Percentiles rank a stretch among this genome's conserved stretches.
phyloP scores from a whole-genome alignment of 306 rosid genomes.

The Begonia fuchsioides region DNA sequence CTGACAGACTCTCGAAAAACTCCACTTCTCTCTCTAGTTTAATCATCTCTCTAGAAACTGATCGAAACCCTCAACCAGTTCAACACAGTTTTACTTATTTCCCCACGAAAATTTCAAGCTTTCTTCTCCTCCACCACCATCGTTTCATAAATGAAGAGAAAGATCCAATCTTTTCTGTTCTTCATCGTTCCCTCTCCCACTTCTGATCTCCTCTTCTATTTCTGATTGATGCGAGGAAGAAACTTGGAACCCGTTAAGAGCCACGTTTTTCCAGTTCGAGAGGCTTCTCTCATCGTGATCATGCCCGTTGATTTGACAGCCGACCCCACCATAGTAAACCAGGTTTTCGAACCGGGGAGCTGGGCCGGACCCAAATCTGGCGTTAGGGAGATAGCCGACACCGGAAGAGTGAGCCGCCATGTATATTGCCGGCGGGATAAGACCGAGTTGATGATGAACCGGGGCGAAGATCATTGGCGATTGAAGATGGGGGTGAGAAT shows the following conservation, averaged over 20 bases:
- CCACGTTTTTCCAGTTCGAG: conserved; percentile 26
- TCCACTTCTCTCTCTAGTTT: too few relatives aligned
- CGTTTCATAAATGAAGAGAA: conserved; percentile 53
- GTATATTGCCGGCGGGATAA: conserved; percentile 33
- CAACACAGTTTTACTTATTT: too few relatives aligned
- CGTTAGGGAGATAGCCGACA: conserved; percentile 24
- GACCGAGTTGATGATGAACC: conserved; percentile 11
- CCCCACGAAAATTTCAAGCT: not conserved
- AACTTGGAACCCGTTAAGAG: conserved; percentile 2
- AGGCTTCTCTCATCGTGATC: conserved; percentile 27
- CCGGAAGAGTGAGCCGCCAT: conserved; percentile 39
- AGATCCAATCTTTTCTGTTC: conserved; percentile 54
- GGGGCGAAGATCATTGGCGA: conserved; percentile 28
- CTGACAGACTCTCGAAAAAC: too few relatives aligned
- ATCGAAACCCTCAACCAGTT: too few relatives aligned
- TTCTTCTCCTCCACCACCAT: not conserved
- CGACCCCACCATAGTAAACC: conserved; percentile 19
- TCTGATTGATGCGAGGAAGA: conserved; percentile 7
- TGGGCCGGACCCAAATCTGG: conserved; percentile 27
- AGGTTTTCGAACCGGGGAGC: conserved; percentile 33
- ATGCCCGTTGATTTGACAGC: conserved; percentile 9
- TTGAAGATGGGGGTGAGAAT: conserved; percentile 13
- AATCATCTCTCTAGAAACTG: too few relatives aligned
- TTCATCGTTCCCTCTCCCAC: conserved; percentile 20
- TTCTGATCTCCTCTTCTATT: conserved; percentile 9